Evolutionary conservation across 352 stramenopile species (phyloP), one percentile per base, ranked within the genome.

Genomic region (Phytophthora hibernalis): DNA sequence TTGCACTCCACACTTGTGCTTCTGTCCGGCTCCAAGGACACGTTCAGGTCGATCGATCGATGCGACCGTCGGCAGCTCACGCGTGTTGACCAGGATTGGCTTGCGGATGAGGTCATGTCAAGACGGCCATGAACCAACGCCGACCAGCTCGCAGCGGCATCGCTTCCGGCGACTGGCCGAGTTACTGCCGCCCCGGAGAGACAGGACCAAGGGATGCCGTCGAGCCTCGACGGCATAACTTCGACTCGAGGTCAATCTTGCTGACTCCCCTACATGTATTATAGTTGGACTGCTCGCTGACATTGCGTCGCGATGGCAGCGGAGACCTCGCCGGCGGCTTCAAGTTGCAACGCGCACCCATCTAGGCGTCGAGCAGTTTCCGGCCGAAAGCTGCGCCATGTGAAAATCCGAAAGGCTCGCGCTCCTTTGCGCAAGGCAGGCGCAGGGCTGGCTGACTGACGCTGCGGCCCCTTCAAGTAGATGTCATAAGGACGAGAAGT

Each of bases 361-460:
- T 52, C 42, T 52, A 40, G 49, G 16, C 16, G 40, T 65, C 38
- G 58, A 73, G 65, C 65, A 73, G 65, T 73, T 73, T 73, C 65
- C 48, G 16, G 59, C 5, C 26, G 26, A 43, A 42, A 61, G 50
- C 57, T 62, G 64, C 63, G 42, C 26, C 62, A 40, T 43, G 48
- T 48, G 13, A 40, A 61, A 60, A 57, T 72, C 49, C 51, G 58
- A 55, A 58, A 24, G 44, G 60, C 50, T 61, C 51, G 24, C 44
- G 47, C 65, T 60, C 51, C 44, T 61, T 40, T 69, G 55, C 51
- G 45, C 53, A 35, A 48, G 44, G 44, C 52, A 68, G 45, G 49
- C 62, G 54, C 62, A 22, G 22, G 18, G 5, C 42, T 28, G 31
- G 13, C 9, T 1, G 10, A 28, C 6, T 59, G 62, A 70, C 54